These are phyloP conservation scores for Astraeus odoratus DNA, from an alignment of 768 basidiomycete species.

Conservation along the genomic window DNA sequence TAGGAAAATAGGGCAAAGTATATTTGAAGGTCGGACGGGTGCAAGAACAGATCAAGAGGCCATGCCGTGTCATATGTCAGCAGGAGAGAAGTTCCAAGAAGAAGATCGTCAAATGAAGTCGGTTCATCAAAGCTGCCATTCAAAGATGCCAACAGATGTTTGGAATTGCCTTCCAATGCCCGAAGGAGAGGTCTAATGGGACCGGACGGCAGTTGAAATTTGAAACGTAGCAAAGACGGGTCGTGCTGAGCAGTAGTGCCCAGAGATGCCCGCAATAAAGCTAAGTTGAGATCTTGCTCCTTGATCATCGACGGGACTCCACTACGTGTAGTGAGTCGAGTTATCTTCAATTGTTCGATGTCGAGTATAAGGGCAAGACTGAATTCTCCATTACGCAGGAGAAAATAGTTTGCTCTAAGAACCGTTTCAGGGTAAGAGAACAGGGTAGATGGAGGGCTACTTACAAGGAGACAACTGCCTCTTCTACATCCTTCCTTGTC, in stretches of 20 bases:
- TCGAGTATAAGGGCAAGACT: slow-evolving; percentile 78
- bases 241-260: slow-evolving; percentile 88
- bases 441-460: slow-evolving; percentile 20
- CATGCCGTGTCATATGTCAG: slow-evolving; percentile 71
- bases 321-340: slow-evolving; percentile 62
- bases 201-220: slow-evolving; percentile 73
- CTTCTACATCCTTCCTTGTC: slow-evolving; percentile 75
- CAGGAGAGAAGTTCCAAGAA: slow-evolving; percentile 72
- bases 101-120: slow-evolving; percentile 60
- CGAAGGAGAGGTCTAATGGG: slow-evolving; percentile 78
- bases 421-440: slow-evolving; percentile 8
- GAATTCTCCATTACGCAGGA: slow-evolving; percentile 85
- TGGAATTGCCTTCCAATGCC: slow-evolving; percentile 39
- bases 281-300: slow-evolving; percentile 85
- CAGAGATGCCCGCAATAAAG: slow-evolving; percentile 78
- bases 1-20: slow-evolving; percentile 79
- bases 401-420: slow-evolving; percentile 76
- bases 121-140: slow-evolving; percentile 31
- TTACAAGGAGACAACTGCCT: slow-evolving; percentile 80
- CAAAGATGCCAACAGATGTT: slow-evolving; percentile 35
- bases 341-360: slow-evolving; percentile 76
- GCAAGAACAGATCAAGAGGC: slow-evolving; percentile 88
- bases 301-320: slow-evolving; percentile 71
- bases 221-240: slow-evolving; percentile 62
- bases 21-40: slow-evolving; percentile 61